Evolutionary conservation across 23 red algal genomes (phyloP).

Genomic region (Agarophyton chilense): DNA sequence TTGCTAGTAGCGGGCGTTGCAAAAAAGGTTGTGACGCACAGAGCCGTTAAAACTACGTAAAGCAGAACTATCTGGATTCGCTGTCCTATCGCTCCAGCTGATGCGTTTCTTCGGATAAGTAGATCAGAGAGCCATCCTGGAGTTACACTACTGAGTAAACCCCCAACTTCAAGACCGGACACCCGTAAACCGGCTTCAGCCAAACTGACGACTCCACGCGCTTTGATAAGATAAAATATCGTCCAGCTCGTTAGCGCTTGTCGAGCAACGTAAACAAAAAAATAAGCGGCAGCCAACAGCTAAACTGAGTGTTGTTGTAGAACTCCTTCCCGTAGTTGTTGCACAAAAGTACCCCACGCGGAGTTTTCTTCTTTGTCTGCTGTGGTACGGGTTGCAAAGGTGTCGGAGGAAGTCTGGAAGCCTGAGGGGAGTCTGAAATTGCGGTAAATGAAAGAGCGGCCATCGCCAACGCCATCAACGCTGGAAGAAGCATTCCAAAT

Average conservation of each 20-base stretch:
- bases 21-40: conserved; percentile 43
- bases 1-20: not conserved
- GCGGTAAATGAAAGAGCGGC: conserved; percentile 1
- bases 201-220: conserved; percentile 17
- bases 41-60: conserved; percentile 35
- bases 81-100: conserved; percentile 46
- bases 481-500: conserved; percentile 58
- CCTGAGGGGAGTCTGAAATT: conserved; percentile 60
- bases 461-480: conserved; percentile 37
- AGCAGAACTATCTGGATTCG: conserved; percentile 62
- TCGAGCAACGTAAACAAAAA: conserved; percentile 69
- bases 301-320: conserved; percentile 19
- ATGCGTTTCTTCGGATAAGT: conserved; percentile 10
- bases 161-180: conserved; percentile 72
- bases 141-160: conserved; percentile 50
- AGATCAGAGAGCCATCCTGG: conserved; percentile 63
- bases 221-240: conserved; percentile 72
- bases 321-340: conserved; percentile 37
- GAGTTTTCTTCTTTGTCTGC: not conserved
- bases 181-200: conserved; percentile 72
- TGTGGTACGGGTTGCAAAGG: conserved; percentile 16
- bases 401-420: conserved; percentile 25
- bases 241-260: conserved; percentile 65
- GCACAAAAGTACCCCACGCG: conserved; percentile 7
- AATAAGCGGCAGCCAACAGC: conserved; percentile 68